phyloP scores from a whole-genome alignment of 768 basidiomycete species.

The Boletus rufocinnamomeus region DNA sequence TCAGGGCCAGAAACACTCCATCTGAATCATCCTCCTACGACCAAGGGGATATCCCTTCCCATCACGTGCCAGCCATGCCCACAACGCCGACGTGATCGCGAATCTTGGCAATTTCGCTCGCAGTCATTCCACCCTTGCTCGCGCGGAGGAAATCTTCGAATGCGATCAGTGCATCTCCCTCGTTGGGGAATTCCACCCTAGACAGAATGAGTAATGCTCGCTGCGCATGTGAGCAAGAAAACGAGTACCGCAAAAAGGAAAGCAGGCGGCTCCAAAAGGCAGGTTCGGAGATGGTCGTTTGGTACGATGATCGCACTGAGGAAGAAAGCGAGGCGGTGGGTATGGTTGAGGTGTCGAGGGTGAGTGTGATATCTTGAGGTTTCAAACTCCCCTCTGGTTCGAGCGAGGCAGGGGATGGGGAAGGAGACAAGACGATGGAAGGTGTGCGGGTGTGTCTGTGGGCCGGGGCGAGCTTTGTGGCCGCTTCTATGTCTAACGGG shows the following conservation, averaged over 20 bases:
- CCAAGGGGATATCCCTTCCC: neutral
- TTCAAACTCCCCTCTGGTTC: slow-evolving; percentile 42
- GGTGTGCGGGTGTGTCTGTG: slow-evolving; percentile 67
- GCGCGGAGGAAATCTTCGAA: slow-evolving; percentile 89
- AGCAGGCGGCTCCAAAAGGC: slow-evolving; percentile 78
- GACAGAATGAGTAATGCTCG: neutral
- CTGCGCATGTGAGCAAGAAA: neutral
- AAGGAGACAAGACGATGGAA: slow-evolving; percentile 76
- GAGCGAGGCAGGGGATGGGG: slow-evolving; percentile 53
- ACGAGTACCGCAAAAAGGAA: slow-evolving; percentile 56
- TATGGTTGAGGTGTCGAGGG: slow-evolving; percentile 59
- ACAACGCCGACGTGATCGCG: slow-evolving; percentile 84
- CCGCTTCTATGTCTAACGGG: slow-evolving; percentile 22
- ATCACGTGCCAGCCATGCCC: slow-evolving; percentile 84
- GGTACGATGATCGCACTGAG: slow-evolving; percentile 30
- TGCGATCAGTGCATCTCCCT: slow-evolving; percentile 64
- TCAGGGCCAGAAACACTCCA: neutral
- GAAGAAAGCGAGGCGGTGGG: slow-evolving; percentile 48
- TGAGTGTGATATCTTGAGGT: slow-evolving; percentile 63
- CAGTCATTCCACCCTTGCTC: slow-evolving; percentile 76
- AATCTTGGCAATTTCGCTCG: slow-evolving; percentile 89
- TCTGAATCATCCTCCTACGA: slow-evolving; percentile 7
- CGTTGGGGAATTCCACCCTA: slow-evolving; percentile 63
- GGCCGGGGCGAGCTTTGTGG: slow-evolving; percentile 31
- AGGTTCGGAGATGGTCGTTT: slow-evolving; percentile 65